Conservation (phyloP, 169 alveolate species). For the Eimeria praecox region DNA sequence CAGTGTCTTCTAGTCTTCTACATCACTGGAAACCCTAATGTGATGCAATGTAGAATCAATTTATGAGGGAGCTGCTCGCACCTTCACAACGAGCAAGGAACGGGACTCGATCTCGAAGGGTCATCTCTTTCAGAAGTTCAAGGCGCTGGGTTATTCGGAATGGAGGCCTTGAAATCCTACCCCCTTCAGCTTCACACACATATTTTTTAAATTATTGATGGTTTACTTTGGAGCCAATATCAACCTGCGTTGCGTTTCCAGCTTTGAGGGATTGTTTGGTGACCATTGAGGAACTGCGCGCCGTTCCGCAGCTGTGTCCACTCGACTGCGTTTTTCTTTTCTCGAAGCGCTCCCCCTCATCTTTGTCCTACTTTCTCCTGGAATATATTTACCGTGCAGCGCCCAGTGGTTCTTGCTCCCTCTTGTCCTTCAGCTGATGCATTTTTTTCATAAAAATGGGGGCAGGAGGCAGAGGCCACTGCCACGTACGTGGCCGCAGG, state of each 20-base stretch:
- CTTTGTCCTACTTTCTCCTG: not conserved
- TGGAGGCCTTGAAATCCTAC: slow-evolving; percentile 1
- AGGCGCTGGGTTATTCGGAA: not conserved
- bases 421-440: not conserved
- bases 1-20: not conserved
- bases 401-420: not conserved
- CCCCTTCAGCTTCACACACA: not conserved
- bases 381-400: not conserved
- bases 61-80: not conserved
- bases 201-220: not conserved
- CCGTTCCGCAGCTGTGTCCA: not conserved
- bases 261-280: not conserved
- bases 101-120: slow-evolving; percentile 1
- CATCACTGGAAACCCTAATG: not conserved
- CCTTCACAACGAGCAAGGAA: not conserved
- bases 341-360: not conserved
- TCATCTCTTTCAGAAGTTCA: not conserved
- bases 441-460: not conserved
- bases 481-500: slow-evolving; percentile 75
- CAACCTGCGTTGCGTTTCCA: not conserved
- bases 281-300: not conserved
- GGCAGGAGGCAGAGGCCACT: slow-evolving; percentile 56
- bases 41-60: not conserved
- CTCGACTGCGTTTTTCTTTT: not conserved
- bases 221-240: not conserved